Conservation (phyloP, 1,284 basidiomycete genomes). For the Heterobasidion occidentale region DNA sequence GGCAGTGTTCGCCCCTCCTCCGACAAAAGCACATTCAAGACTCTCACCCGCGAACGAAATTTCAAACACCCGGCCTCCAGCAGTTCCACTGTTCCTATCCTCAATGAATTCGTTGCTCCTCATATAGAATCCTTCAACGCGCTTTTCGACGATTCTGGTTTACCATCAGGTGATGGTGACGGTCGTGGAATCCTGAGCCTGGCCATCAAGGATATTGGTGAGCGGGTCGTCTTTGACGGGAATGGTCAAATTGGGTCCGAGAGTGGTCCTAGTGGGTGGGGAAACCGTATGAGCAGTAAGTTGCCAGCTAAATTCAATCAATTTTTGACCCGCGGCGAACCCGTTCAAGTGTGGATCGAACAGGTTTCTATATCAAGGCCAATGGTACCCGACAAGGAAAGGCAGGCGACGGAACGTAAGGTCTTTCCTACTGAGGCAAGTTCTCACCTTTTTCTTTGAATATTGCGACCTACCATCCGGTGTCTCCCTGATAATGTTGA, state of each 20-base stretch:
- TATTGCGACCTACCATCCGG: neutral
- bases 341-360: conserved; percentile 79
- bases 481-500: neutral
- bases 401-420: conserved; percentile 66
- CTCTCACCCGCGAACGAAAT: conserved; percentile 74
- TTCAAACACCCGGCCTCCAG: conserved; percentile 76
- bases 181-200: conserved; percentile 78
- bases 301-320: neutral
- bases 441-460: conserved; percentile 1
- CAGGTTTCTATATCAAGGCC: conserved; percentile 82
- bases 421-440: conserved; percentile 87
- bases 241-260: conserved; percentile 43
- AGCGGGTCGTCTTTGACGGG: conserved; percentile 92
- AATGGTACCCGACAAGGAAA: conserved; percentile 83
- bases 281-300: conserved; percentile 78
- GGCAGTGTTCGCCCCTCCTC: conserved; percentile 14
- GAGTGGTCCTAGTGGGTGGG: conserved; percentile 56
- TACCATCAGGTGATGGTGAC: conserved; percentile 65
- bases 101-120: conserved; percentile 91
- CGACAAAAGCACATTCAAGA: conserved; percentile 64
- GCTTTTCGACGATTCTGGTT: conserved; percentile 81
- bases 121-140: conserved; percentile 98
- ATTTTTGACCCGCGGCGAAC: conserved; percentile 10
- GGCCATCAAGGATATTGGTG: conserved; percentile 79
- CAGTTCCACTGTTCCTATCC: conserved; percentile 69